Evolutionary conservation across 345 rosid genomes (phyloP).

Genomic region (Salix purpurea): DNA sequence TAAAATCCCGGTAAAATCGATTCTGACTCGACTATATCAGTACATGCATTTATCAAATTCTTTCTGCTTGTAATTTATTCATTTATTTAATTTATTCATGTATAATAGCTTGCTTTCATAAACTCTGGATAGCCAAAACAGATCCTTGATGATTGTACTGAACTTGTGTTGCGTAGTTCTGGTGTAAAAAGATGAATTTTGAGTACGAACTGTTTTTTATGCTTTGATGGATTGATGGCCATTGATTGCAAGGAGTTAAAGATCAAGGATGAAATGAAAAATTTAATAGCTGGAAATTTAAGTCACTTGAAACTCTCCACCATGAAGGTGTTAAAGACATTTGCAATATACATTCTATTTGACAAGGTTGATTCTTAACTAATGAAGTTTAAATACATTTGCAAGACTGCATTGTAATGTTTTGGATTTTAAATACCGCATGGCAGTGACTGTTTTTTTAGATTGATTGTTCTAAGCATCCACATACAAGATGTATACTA

Average conservation of each 20-base stretch:
- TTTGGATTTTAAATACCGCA: too few species aligned
- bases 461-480: too few species aligned
- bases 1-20: accelerated
- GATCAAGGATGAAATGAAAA: neutral
- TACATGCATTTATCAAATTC: neutral
- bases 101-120: neutral
- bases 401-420: too few species aligned
- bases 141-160: neutral
- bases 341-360: too few species aligned
- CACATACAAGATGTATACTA: too few species aligned
- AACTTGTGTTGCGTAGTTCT: neutral
- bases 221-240: neutral
- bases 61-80: neutral
- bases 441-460: too few species aligned
- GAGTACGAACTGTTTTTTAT: neutral
- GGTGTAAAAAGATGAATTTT: neutral
- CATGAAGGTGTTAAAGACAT: too few species aligned
- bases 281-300: neutral
- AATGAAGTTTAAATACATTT: too few species aligned
- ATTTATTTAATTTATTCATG: neutral
- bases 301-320: too few species aligned
- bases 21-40: neutral
- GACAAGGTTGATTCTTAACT: too few species aligned
- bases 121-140: neutral
- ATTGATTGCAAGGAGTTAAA: neutral